A percentile compares a stretch with the other conserved stretches of the same genome.
Conservation (phyloP, 2,329 filamentous ascomycete species). For the Cryoendolithus antarcticus region DNA sequence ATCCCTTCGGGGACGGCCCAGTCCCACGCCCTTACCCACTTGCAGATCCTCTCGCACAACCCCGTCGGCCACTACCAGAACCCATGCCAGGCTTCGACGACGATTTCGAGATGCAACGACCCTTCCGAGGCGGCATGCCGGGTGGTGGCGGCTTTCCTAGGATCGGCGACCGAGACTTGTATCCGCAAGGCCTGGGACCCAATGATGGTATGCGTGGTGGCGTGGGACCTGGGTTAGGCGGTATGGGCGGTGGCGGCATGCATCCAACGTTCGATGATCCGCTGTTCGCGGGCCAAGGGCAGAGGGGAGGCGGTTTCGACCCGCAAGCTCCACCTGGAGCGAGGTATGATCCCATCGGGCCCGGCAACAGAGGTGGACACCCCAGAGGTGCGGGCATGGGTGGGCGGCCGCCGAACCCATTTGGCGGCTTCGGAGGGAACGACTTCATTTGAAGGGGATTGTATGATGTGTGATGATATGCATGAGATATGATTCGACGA, state of each 20-base stretch:
- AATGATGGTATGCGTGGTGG: constrained; percentile 66
- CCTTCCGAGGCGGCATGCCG: constrained; percentile 39
- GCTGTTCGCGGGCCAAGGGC: constrained; percentile 51
- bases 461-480: no score
- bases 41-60: constrained; percentile 44
- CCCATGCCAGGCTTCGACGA: constrained; percentile 87
- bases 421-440: constrained; percentile 47
- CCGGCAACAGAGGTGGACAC: constrained; percentile 40
- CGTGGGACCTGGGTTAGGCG: constrained; percentile 41
- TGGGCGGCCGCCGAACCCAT: constrained; percentile 43
- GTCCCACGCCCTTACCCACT: constrained; percentile 56
- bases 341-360: constrained; percentile 80
- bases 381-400: constrained; percentile 34
- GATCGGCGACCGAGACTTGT: constrained; percentile 76
- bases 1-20: constrained; percentile 34
- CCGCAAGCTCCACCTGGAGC: constrained; percentile 73
- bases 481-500: no score
- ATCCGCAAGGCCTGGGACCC: constrained; percentile 75
- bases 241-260: constrained; percentile 65
- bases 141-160: constrained; percentile 25
- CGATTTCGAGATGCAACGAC: constrained; percentile 70
- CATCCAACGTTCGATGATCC: constrained; percentile 92
- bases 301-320: constrained; percentile 42
- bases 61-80: constrained; percentile 51
- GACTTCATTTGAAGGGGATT: constrained; percentile 40